Evolutionary conservation across 2,329 filamentous ascomycete genomes (phyloP).

Genomic region (Stachybotrys chartarum): DNA sequence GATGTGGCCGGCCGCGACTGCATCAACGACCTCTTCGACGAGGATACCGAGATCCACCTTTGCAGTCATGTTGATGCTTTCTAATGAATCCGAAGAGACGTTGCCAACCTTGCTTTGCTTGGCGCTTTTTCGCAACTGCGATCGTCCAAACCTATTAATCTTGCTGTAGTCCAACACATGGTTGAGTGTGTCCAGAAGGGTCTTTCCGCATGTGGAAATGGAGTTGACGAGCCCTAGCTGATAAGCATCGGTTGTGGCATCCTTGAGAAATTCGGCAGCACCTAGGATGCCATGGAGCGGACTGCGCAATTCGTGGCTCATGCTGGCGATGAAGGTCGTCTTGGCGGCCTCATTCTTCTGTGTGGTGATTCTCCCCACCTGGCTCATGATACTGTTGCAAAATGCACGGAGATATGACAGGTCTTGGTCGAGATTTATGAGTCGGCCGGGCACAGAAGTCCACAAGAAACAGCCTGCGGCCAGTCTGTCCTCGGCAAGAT

Average conservation of each 20-base stretch:
- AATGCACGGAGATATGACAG: conserved; percentile 26
- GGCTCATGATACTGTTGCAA: conserved; percentile 34
- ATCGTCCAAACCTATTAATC: conserved; percentile 25
- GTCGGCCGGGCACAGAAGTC: conserved; percentile 22
- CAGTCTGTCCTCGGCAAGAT: conserved; percentile 24
- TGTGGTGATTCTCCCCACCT: conserved; percentile 47
- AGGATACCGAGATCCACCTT: conserved; percentile 24
- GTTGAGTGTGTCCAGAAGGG: conserved; percentile 41
- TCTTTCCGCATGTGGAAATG: conserved; percentile 38
- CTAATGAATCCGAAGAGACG: conserved; percentile 18
- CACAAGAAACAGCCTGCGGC: conserved; percentile 28
- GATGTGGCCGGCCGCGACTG: conserved; percentile 28
- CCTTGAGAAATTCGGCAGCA: conserved; percentile 40
- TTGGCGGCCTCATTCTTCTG: conserved; percentile 45
- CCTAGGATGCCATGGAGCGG: conserved; percentile 51
- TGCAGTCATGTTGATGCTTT: conserved; percentile 22
- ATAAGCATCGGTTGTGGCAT: conserved; percentile 27
- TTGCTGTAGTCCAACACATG: conserved; percentile 39
- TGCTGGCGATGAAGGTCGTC: conserved; percentile 50
- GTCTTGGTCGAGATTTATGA: conserved; percentile 25
- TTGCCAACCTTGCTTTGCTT: conserved; percentile 11
- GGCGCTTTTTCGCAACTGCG: conserved; percentile 12
- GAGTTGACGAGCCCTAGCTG: conserved; percentile 36
- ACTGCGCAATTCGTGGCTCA: conserved; percentile 50
- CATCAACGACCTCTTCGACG: conserved; percentile 31